phyloP scores from a whole-genome alignment of 768 basidiomycete genomes.

The Termitomyces sp. region DNA sequence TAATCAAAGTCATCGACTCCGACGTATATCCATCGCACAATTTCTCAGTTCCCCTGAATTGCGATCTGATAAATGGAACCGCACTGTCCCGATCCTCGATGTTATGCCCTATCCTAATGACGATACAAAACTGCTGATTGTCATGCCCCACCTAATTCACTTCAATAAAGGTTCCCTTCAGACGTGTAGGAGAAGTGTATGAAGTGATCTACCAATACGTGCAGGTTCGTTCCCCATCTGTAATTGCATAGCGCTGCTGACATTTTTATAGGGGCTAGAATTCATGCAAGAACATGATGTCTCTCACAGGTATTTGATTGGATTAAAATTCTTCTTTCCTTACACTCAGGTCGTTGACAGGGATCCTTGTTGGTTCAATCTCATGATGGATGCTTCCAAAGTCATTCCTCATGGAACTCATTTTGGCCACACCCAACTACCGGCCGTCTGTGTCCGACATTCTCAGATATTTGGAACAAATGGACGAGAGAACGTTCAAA shows the following conservation, averaged over 20 bases:
- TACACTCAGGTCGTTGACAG: neutral
- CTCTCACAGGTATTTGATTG: neutral
- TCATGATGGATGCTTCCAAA: conserved; percentile 4
- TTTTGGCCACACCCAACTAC: neutral
- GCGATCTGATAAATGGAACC: neutral
- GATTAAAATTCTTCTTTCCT: neutral
- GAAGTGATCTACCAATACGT: neutral
- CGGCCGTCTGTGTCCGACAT: neutral
- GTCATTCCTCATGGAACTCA: conserved; percentile 2
- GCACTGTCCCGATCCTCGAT: neutral
- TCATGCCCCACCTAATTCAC: neutral
- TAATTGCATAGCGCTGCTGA: neutral
- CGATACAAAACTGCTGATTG: neutral
- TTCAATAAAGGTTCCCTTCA: neutral
- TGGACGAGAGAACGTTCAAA: neutral
- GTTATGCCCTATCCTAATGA: neutral
- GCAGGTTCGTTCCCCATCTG: neutral
- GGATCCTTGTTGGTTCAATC: neutral
- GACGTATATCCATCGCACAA: neutral
- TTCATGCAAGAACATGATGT: conserved; percentile 5
- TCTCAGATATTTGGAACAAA: neutral
- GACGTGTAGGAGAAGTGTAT: neutral
- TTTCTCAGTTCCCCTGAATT: neutral
- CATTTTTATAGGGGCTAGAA: neutral
- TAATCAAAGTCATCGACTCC: neutral